Conservation (phyloP, 2,329 filamentous ascomycete species). For the Furcasterigmium furcatum region DNA sequence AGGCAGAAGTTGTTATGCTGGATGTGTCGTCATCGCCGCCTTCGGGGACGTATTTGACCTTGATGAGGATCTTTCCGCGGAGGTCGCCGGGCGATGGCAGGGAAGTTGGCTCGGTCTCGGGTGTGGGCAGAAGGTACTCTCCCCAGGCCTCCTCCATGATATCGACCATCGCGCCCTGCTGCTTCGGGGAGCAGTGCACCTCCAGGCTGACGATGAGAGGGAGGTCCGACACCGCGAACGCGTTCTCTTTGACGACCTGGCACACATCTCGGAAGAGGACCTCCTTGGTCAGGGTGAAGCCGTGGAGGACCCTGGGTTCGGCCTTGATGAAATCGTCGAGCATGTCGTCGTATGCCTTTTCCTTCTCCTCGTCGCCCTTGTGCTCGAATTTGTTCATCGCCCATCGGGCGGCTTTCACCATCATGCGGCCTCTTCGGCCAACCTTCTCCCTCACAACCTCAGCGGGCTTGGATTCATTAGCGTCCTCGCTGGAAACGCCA, state of each 20-base stretch:
- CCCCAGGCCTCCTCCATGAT: constrained; percentile 86
- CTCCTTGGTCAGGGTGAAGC: constrained; percentile 85
- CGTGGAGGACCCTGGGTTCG: constrained; percentile 80
- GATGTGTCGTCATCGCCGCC: too few relatives aligned
- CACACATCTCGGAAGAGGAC: constrained; percentile 85
- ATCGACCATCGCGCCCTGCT: constrained; percentile 85
- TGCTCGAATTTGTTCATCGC: constrained; percentile 3
- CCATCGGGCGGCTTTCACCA: constrained; percentile 3
- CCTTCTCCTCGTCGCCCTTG: neutral
- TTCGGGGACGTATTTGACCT: constrained; percentile 62
- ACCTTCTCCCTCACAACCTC: neutral
- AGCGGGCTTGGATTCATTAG: too few relatives aligned
- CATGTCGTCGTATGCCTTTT: neutral
- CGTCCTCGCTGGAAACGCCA: neutral
- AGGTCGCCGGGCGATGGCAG: constrained; percentile 70
- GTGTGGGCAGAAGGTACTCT: constrained; percentile 61
- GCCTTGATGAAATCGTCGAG: neutral
- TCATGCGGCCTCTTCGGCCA: neutral
- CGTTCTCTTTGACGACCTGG: constrained; percentile 71
- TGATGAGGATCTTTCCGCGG: constrained; percentile 75
- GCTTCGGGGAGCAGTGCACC: constrained; percentile 74
- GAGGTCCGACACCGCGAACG: constrained; percentile 70
- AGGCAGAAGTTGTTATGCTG: neutral
- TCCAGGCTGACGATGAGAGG: constrained; percentile 90
- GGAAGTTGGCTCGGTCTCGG: constrained; percentile 36